These are phyloP conservation scores for Pestalotiopsis sp. DNA, from an alignment of 2,329 filamentous ascomycete species.

Conservation along the genomic window DNA sequence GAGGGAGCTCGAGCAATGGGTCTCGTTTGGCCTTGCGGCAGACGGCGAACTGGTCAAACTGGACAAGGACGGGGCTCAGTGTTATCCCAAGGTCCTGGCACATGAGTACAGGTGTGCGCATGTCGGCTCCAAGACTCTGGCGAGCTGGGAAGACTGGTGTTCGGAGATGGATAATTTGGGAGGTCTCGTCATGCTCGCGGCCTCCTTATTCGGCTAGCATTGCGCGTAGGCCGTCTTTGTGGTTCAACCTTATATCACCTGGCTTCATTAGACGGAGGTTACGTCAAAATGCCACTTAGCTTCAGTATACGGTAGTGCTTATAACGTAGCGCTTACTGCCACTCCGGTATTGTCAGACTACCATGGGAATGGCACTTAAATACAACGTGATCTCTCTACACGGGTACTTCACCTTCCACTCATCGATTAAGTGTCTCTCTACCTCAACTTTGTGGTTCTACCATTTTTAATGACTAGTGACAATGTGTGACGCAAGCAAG, in stretches of 20 bases:
- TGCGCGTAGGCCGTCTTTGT: background rate
- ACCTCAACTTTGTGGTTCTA: too few relatives aligned
- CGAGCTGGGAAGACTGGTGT: constrained; percentile 47
- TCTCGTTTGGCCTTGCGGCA: background rate
- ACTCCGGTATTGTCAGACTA: too few relatives aligned
- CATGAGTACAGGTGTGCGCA: background rate
- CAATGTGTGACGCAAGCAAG: background rate
- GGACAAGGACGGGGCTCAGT: background rate
- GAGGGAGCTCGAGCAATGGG: constrained; percentile 14
- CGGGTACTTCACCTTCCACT: too few relatives aligned
- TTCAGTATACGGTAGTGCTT: too few relatives aligned
- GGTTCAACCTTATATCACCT: too few relatives aligned
- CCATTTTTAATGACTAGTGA: background rate
- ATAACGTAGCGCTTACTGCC: too few relatives aligned
- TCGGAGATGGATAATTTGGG: constrained; percentile 47
- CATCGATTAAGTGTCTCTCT: too few relatives aligned
- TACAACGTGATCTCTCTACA: too few relatives aligned
- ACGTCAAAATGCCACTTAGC: too few relatives aligned
- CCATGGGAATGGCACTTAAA: too few relatives aligned
- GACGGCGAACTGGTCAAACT: background rate
- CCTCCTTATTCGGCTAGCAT: constrained; percentile 27
- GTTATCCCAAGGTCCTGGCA: background rate
- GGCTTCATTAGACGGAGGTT: too few relatives aligned
- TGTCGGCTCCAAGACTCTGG: constrained; percentile 9
- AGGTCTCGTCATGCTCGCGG: constrained; percentile 46